Base-by-base conservation (phyloP, 805 yeast species). In the Debaryomyces prosopidis region DNA sequence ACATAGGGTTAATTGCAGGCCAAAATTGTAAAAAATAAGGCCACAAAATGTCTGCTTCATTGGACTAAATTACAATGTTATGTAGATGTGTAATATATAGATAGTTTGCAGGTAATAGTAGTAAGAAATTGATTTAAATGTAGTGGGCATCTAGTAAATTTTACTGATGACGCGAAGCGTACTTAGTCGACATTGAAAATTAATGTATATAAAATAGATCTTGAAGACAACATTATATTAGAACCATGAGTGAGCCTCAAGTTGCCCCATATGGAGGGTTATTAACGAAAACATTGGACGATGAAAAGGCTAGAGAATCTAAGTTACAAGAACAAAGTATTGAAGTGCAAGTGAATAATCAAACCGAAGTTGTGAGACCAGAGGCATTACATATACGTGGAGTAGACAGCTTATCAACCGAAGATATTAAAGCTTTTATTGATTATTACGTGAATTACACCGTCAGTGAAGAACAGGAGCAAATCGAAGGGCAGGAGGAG, bases 391-490 rank as follows among this genome's bases (percentile, higher is more conserved):
- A 65, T 44, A 49, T 85, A 4, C 59, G 68, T 36, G 91, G 91
- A 16, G 89, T 85, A 3, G 87, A 84, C 49, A 79, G 76, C 44
- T 66, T 85, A 38, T 75, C 84, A 36, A 81, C 87, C 6, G 71
- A 75, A 40, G 84, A 82, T 44, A 77, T 85, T 51, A 80, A 80
- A 60, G 59, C 72, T 11, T 84, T 71, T 55, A 61, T 84, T n/a
- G 81, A 77, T 44, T 62, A 66, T 43, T 73, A 75, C 54, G 50
- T 73, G 40, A 76, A 77, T 48, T 65, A 65, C 42, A 50, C 42
- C 23, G 55, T 43, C 7, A 45, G 36, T 3, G 54, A 53, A 19
- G 47, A 52, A n/a, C 46, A 40, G 5, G 55, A 49, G 12, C 47
- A 46, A 7, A 49, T 47, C 6, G 59, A 49, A 20, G 53, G 46